phyloP scores from a whole-genome alignment of 2,329 filamentous ascomycete genomes.

The Graphilbum fragrans region DNA sequence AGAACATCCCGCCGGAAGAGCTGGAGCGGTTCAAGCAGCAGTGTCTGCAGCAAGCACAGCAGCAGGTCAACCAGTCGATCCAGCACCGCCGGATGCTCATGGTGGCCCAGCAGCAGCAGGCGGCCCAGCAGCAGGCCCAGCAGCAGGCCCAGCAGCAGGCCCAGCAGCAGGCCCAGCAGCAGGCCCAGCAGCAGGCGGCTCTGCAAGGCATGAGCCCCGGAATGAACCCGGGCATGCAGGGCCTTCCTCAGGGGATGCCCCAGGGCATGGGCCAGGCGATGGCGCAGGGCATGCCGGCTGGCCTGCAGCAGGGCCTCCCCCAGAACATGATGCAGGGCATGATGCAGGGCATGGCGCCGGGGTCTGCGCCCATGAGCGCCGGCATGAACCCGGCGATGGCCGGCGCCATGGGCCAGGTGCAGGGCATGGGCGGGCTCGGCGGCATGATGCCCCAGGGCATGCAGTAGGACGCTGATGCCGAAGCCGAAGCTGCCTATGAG shows the following conservation, averaged over 20 bases:
- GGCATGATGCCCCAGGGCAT: conserved; percentile 39
- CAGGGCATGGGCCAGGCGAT: conserved; percentile 5
- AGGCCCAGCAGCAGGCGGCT: conserved; percentile 25
- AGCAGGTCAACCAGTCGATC: conserved; percentile 8
- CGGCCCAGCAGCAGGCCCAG: conserved; percentile 3
- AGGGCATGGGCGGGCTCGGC: conserved; percentile 27
- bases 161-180: conserved; percentile 11
- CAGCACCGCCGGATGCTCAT: conserved; percentile 6
- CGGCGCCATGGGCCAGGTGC: neutral
- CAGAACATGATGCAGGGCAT: conserved; percentile 6
- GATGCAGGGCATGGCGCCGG: conserved; percentile 4
- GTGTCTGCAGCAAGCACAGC: conserved; percentile 18
- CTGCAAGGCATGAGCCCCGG: conserved; percentile 15
- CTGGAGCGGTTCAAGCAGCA: conserved; percentile 30
- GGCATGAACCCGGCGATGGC: neutral
- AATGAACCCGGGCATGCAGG: conserved; percentile 3
- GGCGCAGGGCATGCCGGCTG: conserved; percentile 3
- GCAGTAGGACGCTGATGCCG: neutral
- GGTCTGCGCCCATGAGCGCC: conserved; percentile 6
- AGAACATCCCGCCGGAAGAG: conserved; percentile 33
- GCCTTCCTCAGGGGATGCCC: conserved; percentile 7
- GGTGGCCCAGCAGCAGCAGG: conserved; percentile 10
- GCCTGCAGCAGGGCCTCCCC: conserved; percentile 1
- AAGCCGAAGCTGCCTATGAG: no score
- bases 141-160: conserved; percentile 12